These are phyloP conservation scores for Melastoma candidum DNA, from an alignment of 441 rosid genomes.

Conservation along the genomic window DNA sequence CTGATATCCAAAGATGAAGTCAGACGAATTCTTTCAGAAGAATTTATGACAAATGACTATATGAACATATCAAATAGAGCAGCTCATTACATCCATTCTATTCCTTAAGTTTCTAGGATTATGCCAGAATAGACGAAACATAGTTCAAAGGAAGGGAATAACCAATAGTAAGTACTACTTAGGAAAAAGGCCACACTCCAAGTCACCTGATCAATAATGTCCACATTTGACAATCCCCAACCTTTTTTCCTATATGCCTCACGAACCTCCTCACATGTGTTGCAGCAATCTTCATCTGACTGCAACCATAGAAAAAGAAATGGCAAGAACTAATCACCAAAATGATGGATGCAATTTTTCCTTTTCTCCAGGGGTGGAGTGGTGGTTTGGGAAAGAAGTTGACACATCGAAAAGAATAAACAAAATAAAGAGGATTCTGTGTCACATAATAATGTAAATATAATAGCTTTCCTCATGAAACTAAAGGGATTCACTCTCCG, in stretches of 20 bases:
- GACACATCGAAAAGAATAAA: no score
- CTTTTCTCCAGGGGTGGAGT: no score
- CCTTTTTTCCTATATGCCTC: conserved; percentile 8
- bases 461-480: no score
- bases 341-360: background rate
- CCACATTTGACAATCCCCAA: conserved; percentile 5
- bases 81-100: no score
- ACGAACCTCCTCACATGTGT: conserved; percentile 8
- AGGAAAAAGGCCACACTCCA: background rate
- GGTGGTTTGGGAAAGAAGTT: no score
- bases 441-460: no score
- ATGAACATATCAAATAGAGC: background rate
- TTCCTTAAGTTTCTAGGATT: no score
- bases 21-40: background rate
- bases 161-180: no score
- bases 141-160: background rate
- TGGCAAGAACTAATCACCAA: background rate
- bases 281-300: conserved; percentile 8
- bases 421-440: no score
- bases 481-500: no score
- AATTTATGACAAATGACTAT: background rate
- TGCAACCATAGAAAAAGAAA: background rate
- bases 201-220: conserved; percentile 6
- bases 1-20: conserved; percentile 5
- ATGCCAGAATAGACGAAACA: background rate